phyloP scores from a whole-genome alignment of 176 grass and related monocot species.

The Hordeum marinum region DNA sequence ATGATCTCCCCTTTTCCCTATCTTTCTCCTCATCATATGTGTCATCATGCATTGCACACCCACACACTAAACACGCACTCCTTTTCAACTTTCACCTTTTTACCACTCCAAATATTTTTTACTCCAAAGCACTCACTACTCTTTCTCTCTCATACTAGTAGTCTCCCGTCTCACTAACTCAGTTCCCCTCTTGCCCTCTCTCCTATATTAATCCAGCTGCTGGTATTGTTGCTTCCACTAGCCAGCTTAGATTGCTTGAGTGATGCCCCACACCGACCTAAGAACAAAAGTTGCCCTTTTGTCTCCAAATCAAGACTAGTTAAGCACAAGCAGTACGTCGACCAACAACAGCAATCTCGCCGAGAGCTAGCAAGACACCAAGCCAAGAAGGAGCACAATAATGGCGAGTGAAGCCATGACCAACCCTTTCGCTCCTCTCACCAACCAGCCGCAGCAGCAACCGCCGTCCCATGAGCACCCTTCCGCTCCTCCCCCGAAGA shows the following conservation, averaged over 20 bases:
- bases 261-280: slow-evolving; percentile 49
- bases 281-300: slow-evolving; percentile 45
- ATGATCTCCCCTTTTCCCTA: slow-evolving; percentile 16
- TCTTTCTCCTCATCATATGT: slow-evolving; percentile 64
- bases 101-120: slow-evolving; percentile 7
- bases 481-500: slow-evolving; percentile 55
- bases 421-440: slow-evolving; percentile 45
- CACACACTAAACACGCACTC: slow-evolving; percentile 11
- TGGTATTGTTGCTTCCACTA: slow-evolving; percentile 34
- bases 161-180: background rate
- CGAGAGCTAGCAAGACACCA: slow-evolving; percentile 18
- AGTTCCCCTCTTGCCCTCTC: background rate
- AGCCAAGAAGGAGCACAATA: background rate
- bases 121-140: background rate
- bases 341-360: background rate
- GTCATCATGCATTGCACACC: slow-evolving; percentile 41
- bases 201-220: slow-evolving; percentile 37
- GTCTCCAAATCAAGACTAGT: slow-evolving; percentile 27
- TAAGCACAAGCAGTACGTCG: background rate
- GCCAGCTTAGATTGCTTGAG: slow-evolving; percentile 30
- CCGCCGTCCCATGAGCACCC: slow-evolving; percentile 30
- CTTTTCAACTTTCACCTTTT: slow-evolving; percentile 55
- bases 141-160: background rate
- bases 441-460: slow-evolving; percentile 25
- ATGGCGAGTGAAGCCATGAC: slow-evolving; percentile 60